These are phyloP conservation scores for Mrakia hoshinonis DNA, from an alignment of 768 basidiomycete species.

Conservation along the genomic window DNA sequence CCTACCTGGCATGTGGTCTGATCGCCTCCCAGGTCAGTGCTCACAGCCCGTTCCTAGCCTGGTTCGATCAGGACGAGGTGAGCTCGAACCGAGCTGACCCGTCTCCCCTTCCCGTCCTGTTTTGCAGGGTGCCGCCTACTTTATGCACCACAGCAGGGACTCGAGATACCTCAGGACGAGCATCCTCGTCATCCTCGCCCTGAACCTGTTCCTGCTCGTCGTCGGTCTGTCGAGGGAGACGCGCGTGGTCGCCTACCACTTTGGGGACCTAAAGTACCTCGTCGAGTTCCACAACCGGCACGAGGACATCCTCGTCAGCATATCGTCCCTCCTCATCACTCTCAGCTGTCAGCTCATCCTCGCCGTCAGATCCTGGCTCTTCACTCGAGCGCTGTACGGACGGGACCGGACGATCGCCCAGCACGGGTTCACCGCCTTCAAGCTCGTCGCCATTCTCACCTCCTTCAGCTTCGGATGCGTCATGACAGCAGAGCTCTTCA, in stretches of 20 bases:
- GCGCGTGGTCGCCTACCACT: background rate
- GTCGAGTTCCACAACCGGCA: background rate
- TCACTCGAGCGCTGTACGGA: background rate
- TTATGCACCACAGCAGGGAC: background rate
- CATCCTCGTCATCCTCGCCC: background rate
- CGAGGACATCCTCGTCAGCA: background rate
- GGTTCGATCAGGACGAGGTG: no score
- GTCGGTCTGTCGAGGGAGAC: background rate
- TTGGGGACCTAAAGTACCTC: background rate
- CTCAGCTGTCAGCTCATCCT: background rate
- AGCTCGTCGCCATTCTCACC: background rate
- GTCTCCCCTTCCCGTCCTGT: background rate
- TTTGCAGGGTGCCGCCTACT: background rate
- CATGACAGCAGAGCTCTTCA: background rate
- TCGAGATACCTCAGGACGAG: background rate
- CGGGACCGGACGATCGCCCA: background rate
- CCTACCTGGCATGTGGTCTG: background rate
- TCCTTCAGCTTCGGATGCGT: background rate
- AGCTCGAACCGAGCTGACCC: no score
- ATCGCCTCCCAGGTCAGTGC: background rate
- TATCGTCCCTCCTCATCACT: background rate
- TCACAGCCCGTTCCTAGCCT: no score
- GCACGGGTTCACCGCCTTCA: background rate
- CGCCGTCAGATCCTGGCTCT: background rate
- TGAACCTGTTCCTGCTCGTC: background rate